Evolutionary conservation across 768 basidiomycete genomes (phyloP).

Genomic region (Pulveroboletus frians): DNA sequence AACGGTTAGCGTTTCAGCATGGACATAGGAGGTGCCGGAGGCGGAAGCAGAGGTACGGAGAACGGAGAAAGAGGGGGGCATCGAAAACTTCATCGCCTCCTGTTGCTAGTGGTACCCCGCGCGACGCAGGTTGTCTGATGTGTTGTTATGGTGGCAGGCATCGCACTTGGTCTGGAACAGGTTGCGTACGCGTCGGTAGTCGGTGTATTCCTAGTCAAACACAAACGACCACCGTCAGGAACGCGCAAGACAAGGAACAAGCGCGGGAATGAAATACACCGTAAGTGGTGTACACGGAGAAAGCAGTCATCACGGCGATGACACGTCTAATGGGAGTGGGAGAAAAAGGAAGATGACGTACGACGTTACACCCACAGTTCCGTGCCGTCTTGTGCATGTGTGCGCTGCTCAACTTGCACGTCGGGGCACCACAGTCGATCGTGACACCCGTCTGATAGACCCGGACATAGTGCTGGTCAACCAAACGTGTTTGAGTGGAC

Average conservation of each 20-base stretch:
- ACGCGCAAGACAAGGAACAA: not conserved
- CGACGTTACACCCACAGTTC: slow-evolving; percentile 52
- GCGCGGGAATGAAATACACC: not conserved
- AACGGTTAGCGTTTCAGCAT: not conserved
- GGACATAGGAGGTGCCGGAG: slow-evolving; percentile 2
- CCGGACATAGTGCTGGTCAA: slow-evolving; percentile 54
- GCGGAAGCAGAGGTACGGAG: not conserved
- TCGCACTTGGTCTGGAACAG: slow-evolving; percentile 66
- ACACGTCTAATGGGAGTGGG: not conserved
- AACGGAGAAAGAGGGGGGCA: not conserved
- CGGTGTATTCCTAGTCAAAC: slow-evolving; percentile 32
- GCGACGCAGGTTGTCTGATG: slow-evolving; percentile 32
- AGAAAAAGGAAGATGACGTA: slow-evolving; percentile 9
- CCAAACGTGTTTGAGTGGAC: slow-evolving; percentile 2
- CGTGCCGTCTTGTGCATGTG: slow-evolving; percentile 58
- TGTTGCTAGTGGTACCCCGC: slow-evolving; percentile 21
- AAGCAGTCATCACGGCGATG: not conserved
- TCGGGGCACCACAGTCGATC: slow-evolving; percentile 47
- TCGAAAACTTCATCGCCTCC: not conserved
- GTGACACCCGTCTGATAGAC: slow-evolving; percentile 58
- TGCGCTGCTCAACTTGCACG: slow-evolving; percentile 49
- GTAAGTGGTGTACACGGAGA: not conserved
- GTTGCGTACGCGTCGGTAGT: slow-evolving; percentile 55
- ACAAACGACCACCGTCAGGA: slow-evolving; percentile 1
- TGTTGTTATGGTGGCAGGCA: slow-evolving; percentile 39